A percentile compares a stretch with the other conserved stretches of the same genome.
Conservation (phyloP, 495 filamentous ascomycete genomes). For the Lepidopterella palustris region DNA sequence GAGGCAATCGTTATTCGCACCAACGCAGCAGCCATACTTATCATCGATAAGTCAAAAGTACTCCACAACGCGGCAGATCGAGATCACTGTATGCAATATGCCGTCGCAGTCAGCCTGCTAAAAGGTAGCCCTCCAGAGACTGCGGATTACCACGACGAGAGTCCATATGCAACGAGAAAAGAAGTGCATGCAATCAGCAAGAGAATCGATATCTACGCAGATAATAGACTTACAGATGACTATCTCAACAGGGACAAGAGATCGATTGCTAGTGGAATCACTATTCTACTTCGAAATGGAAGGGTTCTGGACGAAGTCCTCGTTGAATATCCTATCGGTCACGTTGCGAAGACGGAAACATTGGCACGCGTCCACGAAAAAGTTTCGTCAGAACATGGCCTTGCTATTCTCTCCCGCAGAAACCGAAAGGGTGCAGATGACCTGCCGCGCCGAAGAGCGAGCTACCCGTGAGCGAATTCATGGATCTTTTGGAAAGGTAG, state of each 20-base stretch:
- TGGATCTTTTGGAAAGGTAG: too few relatives aligned
- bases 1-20: constrained; percentile 32
- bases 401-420: too few relatives aligned
- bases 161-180: constrained; percentile 32
- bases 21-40: constrained; percentile 34
- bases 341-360: neutral
- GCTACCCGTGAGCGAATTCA: too few relatives aligned
- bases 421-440: too few relatives aligned
- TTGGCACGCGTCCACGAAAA: neutral
- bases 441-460: too few relatives aligned
- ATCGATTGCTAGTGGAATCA: constrained; percentile 29
- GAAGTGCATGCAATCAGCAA: constrained; percentile 31
- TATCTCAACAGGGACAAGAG: constrained; percentile 35
- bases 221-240: constrained; percentile 35
- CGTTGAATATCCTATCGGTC: constrained; percentile 1
- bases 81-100: constrained; percentile 44
- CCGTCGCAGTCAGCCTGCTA: constrained; percentile 39
- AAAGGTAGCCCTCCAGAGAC: constrained; percentile 35
- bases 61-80: constrained; percentile 43
- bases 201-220: constrained; percentile 32
- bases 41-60: constrained; percentile 40
- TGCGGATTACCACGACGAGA: constrained; percentile 38
- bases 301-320: neutral
- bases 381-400: neutral
- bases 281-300: constrained; percentile 29